Evolutionary conservation across 352 stramenopile species (phyloP), one percentile per base, ranked within the genome.

Genomic region (Globisporangium cylindrosporum): DNA sequence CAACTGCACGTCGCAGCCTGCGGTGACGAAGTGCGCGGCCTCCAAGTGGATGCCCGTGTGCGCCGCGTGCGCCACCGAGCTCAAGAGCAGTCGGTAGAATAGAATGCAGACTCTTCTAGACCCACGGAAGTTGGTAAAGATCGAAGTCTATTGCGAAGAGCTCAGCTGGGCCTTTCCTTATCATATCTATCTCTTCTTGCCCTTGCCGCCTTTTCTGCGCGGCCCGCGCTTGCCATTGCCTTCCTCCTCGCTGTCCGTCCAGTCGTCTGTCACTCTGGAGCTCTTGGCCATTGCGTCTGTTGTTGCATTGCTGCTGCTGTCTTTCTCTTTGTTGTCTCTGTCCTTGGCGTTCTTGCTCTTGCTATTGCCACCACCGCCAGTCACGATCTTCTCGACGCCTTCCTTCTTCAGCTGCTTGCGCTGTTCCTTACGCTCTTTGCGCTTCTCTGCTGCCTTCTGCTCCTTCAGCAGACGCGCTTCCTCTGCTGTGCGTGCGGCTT

Each of bases 41-140:
- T 93, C 87, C 25, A 95, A 95, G 68, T 93, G 85, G 87, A 93
- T 95, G 87, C 87, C 85, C 22, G 85, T 95, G 32, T 95, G 87
- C 70, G 65, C 67, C 5, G 73, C 73, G 6, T 95, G 87, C 46
- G 85, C 80, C 22, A 69, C 62, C 27, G 54, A 66, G 8, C 68
- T 94, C 24, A 91, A 88, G 64, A 56, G 61, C 65, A 81, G 69
- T 62, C 72, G 76, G 46, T 70, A 62, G 60, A 57, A 66, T 38
- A 27, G 27, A 29, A 25, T 29, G 2, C 48, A 55, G 29, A 27
- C n/a, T 51, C 43, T 51, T 51, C 43, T 22, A 51, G n/a, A 49
- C 43, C 6, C 43, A 51, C 41, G 8, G 18, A 22, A 22, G 15
- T 22, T 49, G 7, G 18, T 10, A 22, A 51, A 22, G 4, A 4